Evolutionary conservation across 768 basidiomycete species (phyloP), one percentile per base, ranked within the genome.

Genomic region (Hygrophorus russula): DNA sequence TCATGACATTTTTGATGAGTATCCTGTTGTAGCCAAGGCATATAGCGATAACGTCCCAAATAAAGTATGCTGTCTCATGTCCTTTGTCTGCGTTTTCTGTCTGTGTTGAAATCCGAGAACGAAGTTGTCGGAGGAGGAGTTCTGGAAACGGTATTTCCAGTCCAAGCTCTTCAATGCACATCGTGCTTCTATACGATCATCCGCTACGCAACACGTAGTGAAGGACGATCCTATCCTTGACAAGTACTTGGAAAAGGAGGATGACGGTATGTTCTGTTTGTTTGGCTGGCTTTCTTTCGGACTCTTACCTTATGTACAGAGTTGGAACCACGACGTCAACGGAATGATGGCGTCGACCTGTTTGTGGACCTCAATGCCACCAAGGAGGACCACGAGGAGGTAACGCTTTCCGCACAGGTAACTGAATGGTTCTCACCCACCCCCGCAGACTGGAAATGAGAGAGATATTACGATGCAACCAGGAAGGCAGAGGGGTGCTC

Each of bases 131-230:
- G 90, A 97, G 62, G 81, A 80, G 46, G 82, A 87, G 54, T 99
- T 99, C 58, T 99, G 96, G 96, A 82, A 78, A 54, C 78, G 96
- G 38, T 99, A 97, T 66, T 96, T 99, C 59, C 85, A 89, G 54
- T 94, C 91, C 20, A 92, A 86, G 56, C 70, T 99, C 10, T 98
- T 96, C 72, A 88, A 97, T 56, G 82, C 85, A 2, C 90, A 98
- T 59, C 81, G 92, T 11, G 93, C 92, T 7, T 92, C 88, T 20
- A 91, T 91, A 47, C 81, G 88, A 46, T 90, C 82, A 18, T 80
- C 85, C 13, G 88, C 85, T 9, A 68, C 81, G 12, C 87, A 85
- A 53, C 82, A 86, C 54, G 80, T 87, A 6, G 82, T 89, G 43
- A 85, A 87, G 59, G 86, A 86, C 39, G 96, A 99, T 56, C 74